Percentiles rank a stretch among this genome's conserved stretches.
Conservation (phyloP, 2,329 filamentous ascomycete genomes). For the Thyridium curvatum region DNA sequence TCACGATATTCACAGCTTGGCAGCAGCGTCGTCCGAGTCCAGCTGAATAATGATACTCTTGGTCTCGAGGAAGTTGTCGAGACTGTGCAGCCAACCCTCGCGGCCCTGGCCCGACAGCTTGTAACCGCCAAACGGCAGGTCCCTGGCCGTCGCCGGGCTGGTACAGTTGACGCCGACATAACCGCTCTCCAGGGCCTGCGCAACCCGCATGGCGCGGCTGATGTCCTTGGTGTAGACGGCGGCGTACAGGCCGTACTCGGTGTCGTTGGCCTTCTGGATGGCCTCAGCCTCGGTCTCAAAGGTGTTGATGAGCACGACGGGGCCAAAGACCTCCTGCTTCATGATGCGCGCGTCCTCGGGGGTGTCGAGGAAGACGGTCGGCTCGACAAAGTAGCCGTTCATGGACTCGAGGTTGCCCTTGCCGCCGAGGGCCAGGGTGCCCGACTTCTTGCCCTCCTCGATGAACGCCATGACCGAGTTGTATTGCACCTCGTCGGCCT, state of each 20-base stretch:
- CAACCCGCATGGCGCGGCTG: constrained; percentile 21
- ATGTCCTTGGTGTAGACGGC: constrained; percentile 45
- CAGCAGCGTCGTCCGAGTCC: neutral
- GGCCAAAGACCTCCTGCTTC: constrained; percentile 48
- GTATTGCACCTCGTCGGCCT: constrained; percentile 35
- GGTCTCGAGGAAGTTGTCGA: constrained; percentile 24
- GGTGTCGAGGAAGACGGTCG: constrained; percentile 29
- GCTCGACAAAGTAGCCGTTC: constrained; percentile 28
- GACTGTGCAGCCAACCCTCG: constrained; percentile 23
- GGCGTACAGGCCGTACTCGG: constrained; percentile 45
- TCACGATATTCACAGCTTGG: neutral
- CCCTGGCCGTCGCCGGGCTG: constrained; percentile 22
- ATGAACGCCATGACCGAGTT: constrained; percentile 30
- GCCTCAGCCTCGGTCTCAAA: constrained; percentile 47
- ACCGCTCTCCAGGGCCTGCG: constrained; percentile 44
- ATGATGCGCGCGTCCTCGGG: constrained; percentile 31
- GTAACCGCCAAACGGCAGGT: constrained; percentile 32
- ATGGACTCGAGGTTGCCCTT: constrained; percentile 8
- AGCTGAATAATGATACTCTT: constrained; percentile 19
- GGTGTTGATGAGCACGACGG: constrained; percentile 41
- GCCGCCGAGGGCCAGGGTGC: constrained; percentile 16
- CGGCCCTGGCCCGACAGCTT: constrained; percentile 29
- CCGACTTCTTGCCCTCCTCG: constrained; percentile 21
- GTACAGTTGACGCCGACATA: constrained; percentile 47
- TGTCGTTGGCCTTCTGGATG: constrained; percentile 41